Evolutionary conservation across 495 filamentous ascomycete species (phyloP).

Genomic region (Amniculicola lignicola): DNA sequence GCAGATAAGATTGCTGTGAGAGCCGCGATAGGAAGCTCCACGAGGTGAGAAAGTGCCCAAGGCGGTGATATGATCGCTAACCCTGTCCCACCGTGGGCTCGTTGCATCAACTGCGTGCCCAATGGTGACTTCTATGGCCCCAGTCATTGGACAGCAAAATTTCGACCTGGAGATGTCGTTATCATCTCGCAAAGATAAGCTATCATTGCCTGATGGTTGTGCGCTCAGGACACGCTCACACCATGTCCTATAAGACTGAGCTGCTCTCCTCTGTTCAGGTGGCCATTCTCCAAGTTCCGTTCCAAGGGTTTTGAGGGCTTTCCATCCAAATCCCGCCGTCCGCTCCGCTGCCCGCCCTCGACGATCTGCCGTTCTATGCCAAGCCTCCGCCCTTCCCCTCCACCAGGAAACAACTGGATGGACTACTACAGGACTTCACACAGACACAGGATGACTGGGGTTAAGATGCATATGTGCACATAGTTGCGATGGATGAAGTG

Average conservation of each 20-base stretch:
- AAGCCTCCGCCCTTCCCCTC: too few species aligned
- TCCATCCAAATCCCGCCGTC: too few species aligned
- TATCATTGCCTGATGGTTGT: conserved; percentile 22
- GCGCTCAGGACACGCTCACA: background rate
- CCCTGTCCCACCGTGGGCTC: conserved; percentile 23
- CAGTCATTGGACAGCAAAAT: conserved; percentile 25
- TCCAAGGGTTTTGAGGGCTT: background rate
- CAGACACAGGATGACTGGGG: too few species aligned
- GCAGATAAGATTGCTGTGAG: conserved; percentile 26
- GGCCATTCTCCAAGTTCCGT: background rate
- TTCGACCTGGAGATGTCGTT: conserved; percentile 19
- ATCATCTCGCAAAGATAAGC: conserved; percentile 34
- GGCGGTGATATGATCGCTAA: conserved; percentile 21
- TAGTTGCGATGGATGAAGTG: too few species aligned
- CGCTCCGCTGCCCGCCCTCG: too few species aligned
- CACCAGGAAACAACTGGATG: too few species aligned
- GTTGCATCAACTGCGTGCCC: conserved; percentile 18
- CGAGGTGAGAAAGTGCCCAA: background rate
- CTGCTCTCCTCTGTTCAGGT: background rate
- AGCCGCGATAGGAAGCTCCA: conserved; percentile 33
- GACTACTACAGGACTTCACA: too few species aligned
- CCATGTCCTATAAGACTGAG: background rate
- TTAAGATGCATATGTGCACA: too few species aligned
- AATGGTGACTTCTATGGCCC: conserved; percentile 15
- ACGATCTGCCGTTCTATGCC: too few species aligned